Base-by-base conservation (phyloP, 331 rosid genomes). In the Cucumis variabilis region DNA sequence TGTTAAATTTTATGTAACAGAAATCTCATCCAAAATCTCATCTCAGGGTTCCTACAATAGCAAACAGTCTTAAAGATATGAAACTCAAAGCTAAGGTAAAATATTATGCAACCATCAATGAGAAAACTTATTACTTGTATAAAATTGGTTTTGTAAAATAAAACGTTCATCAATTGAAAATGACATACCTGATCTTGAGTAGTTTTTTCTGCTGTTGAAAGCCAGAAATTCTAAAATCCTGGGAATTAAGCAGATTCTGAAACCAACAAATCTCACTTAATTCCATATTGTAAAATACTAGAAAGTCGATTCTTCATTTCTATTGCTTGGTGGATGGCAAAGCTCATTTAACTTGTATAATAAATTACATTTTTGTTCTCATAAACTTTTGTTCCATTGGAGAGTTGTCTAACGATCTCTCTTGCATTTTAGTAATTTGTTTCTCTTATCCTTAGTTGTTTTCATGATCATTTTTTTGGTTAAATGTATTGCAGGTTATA, bases 21-120 rank as follows among this genome's bases (percentile, higher is more conserved):
- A 98, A 97, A 86, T 91, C 99, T 87, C 99, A 95, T 93, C 99
- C 98, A 58, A 98, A 97, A 89, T 95, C 97, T 75, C 97, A 95
- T 92, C 91, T 95, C 70, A 91, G 99, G 92, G 98, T 97, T 90
- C 98, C 98, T 44, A 93, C 98, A 30, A 93, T 97, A 76, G 92
- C 92, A 58, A 68, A 88, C 78, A 93, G 95, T 86, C 92, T 97
- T 53, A 91, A 93, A 73, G 87, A 90, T 69, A 91, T 89, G 98
- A 91, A 94, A 87, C 96, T 95, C 87, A 91, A 96, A 62, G 91
- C 98, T 4, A 91, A 93, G 98, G 99, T 96, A 72, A 58, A 4
- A 58, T 58, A 58, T 58, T 58, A 58, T 58, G 9, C 10, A 58
- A 58, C 80, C 55, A 74, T 21, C 27, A 41, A 74, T 12, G 58